Base-by-base conservation (phyloP, 371 early-diverging fungal species). In the Neoconidiobolus thromboides region DNA sequence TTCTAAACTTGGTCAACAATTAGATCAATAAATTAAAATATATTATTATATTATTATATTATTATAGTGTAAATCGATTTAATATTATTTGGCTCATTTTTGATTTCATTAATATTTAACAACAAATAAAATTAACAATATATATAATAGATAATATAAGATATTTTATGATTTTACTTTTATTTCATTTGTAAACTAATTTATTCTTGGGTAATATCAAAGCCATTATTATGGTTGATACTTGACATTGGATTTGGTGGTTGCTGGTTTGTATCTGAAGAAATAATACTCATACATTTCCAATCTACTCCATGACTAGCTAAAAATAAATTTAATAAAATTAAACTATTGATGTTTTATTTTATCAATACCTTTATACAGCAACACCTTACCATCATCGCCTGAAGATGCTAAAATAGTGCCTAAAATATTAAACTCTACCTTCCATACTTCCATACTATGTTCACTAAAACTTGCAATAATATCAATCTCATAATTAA, bases 371-470 rank as follows among this genome's bases (percentile, higher is more conserved):
- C 71, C 71, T 66, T 83, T 88, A 93, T 94, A 96, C 54, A 92
- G 68, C 1, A 91, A 76, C 12, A 91, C 76, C 62, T 79, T 85
- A 26, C 95, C 94, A 69, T 96, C 96, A 63, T 92, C 92, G 26
- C 93, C 92, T 53, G 87, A 83, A 7, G 86, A 85, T 1, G 85
- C 79, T 15, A 96, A 71, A 46, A 92, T 83, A 0, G 95, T 93
- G 1, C 95, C 96, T 1, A 87, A 86, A 39, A 92, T 71, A 69
- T 96, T 96, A 93, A 94, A 94, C 64, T 86, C 84, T 0, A 93
- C 89, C 9, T 84, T 72, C 87, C 94, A 91, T 3, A 71, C 82
- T 67, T 87, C 87, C 0, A 81, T 79, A 39, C 73, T 67, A 61
- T 89, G 88, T 51, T 88, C 83, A 41, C 65, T 62, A 62, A 89